A percentile compares a stretch with the other conserved stretches of the same genome.
Conservation (phyloP, 768 basidiomycete species). For the Mycena rosella region DNA sequence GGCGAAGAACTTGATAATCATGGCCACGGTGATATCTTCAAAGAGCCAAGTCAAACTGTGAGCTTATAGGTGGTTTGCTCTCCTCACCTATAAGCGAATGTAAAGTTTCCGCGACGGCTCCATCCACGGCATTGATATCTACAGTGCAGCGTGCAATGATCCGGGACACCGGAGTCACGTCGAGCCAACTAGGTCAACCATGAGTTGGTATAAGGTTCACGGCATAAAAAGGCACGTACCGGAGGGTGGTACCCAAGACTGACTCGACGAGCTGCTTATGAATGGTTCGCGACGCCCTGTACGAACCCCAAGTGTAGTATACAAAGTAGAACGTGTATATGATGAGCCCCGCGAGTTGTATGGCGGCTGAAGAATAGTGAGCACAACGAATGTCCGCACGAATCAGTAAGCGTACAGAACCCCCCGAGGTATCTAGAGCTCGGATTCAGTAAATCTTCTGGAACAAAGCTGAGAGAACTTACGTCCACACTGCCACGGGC, state of each 20-base stretch:
- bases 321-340: slow-evolving; percentile 50
- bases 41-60: slow-evolving; percentile 41
- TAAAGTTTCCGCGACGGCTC: slow-evolving; percentile 46
- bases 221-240: slow-evolving; percentile 51
- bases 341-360: slow-evolving; percentile 48
- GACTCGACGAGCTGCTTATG: slow-evolving; percentile 65
- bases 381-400: not conserved
- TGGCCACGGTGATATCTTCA: slow-evolving; percentile 45
- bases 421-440: slow-evolving; percentile 25
- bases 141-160: slow-evolving; percentile 77
- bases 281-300: slow-evolving; percentile 68
- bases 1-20: slow-evolving; percentile 59
- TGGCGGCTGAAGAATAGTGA: slow-evolving; percentile 33
- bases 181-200: slow-evolving; percentile 57
- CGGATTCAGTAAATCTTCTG: not conserved
- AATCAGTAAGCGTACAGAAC: slow-evolving; percentile 5
- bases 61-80: too few species aligned
- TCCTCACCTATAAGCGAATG: slow-evolving; percentile 34
- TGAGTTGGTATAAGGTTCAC: not conserved
- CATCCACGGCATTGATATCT: slow-evolving; percentile 74
- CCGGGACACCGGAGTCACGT: slow-evolving; percentile 61
- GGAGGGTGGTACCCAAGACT: slow-evolving; percentile 67
- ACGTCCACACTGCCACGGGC: slow-evolving; percentile 45
- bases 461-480: slow-evolving; percentile 41
- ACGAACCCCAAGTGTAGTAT: slow-evolving; percentile 60